Conservation (phyloP, 305 asterid species). For the Withania somnifera region DNA sequence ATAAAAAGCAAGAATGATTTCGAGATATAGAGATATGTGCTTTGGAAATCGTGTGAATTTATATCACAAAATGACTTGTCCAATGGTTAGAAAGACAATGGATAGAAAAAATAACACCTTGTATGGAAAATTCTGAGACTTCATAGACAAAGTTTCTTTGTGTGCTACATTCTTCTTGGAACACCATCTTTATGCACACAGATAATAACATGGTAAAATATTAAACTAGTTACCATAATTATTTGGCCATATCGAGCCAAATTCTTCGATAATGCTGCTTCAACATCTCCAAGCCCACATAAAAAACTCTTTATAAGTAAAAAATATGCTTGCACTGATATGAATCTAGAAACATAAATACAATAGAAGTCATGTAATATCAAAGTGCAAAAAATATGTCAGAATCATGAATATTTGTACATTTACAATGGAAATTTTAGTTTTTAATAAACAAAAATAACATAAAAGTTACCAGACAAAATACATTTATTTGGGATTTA, state of each 20-base stretch:
- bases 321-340: not conserved
- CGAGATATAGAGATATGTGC: not conserved
- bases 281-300: conserved; percentile 99
- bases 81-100: no score
- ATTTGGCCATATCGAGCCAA: conserved; percentile 96
- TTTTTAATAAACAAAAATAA: not conserved
- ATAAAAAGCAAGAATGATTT: not conserved
- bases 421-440: not conserved
- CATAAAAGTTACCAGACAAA: not conserved
- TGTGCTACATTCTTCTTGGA: not conserved
- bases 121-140: not conserved
- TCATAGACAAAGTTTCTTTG: not conserved
- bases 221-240: conserved; percentile 63
- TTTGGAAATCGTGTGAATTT: no score
- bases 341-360: not conserved
- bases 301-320: conserved; percentile 10
- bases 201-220: not conserved
- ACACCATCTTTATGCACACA: not conserved
- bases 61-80: no score
- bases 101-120: not conserved
- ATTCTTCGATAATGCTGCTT: conserved; percentile 93
- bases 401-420: not conserved
- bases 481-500: not conserved
- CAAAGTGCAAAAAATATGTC: not conserved
- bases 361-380: not conserved